phyloP scores from a whole-genome alignment of 768 basidiomycete genomes.

The Coprinellus aureogranulatus region DNA sequence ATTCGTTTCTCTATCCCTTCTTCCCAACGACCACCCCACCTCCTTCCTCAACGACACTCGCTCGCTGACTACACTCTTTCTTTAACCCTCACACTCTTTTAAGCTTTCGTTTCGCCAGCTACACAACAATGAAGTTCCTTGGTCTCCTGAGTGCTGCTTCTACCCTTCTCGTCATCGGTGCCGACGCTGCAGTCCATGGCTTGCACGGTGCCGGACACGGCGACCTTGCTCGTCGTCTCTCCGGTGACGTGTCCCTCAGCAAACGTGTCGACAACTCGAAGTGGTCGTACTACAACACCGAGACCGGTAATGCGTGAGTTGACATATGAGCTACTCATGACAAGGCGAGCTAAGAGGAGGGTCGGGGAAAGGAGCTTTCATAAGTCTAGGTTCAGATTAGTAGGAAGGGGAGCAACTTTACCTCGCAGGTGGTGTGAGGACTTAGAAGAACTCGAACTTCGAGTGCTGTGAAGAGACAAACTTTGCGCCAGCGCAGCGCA shows the following conservation, averaged over 20 bases:
- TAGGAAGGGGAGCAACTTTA: no score
- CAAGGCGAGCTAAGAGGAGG: no score
- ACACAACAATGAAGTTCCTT: constrained; percentile 5
- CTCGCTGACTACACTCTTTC: not conserved
- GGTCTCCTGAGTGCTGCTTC: constrained; percentile 2
- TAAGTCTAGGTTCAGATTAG: no score
- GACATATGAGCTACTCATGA: no score
- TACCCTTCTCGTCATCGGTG: not conserved
- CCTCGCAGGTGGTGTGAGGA: no score
- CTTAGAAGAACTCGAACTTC: no score
- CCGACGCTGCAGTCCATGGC: constrained; percentile 4
- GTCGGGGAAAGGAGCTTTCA: no score
- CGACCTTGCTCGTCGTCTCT: constrained; percentile 24
- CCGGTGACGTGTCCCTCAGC: constrained; percentile 15
- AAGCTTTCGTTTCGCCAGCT: no score
- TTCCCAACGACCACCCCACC: not conserved
- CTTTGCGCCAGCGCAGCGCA: no score
- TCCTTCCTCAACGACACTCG: not conserved
- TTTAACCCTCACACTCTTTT: constrained; percentile 2
- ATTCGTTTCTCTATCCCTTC: not conserved
- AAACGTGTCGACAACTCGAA: not conserved
- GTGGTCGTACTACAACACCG: constrained; percentile 15
- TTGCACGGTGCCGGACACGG: constrained; percentile 12
- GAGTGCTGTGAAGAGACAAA: no score
- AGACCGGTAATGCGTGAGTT: constrained; percentile 7